Evolutionary conservation across 345 rosid genomes (phyloP).

Genomic region (Populus simonii): DNA sequence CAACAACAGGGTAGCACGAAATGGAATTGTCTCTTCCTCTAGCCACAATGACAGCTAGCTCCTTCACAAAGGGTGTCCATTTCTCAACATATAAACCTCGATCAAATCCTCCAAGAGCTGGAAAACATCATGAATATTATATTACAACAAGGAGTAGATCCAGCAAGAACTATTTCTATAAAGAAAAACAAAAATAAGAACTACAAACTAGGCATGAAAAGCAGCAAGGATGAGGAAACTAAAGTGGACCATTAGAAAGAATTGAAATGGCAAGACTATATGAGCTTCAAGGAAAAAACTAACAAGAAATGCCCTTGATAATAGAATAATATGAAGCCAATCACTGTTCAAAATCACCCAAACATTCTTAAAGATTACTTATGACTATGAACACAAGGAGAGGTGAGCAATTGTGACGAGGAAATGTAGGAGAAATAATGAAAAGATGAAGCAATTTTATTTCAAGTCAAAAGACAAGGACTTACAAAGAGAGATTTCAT

Average conservation of each 20-base stretch:
- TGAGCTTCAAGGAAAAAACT: not conserved
- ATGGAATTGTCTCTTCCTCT: constrained; percentile 86
- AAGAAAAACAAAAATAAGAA: not conserved
- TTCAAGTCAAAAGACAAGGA: not conserved
- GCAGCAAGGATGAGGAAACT: not conserved
- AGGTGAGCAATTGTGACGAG: not conserved
- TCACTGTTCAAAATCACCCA: not conserved
- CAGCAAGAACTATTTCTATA: not conserved
- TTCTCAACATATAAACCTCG: constrained; percentile 89
- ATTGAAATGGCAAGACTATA: not conserved
- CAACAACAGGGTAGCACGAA: constrained; percentile 85
- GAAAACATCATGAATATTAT: not conserved
- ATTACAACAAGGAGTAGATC: not conserved
- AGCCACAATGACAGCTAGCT: constrained; percentile 89
- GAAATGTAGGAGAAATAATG: not conserved
- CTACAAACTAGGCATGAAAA: not conserved
- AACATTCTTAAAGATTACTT: not conserved
- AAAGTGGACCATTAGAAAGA: not conserved
- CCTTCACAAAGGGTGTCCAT: constrained; percentile 94
- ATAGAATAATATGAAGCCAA: not conserved
- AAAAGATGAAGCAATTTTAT: not conserved
- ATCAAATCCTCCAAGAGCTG: constrained; percentile 85
- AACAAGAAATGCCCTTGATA: not conserved
- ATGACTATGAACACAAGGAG: not conserved
- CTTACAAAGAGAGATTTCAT: not conserved